Evolutionary conservation across 2,329 filamentous ascomycete genomes (phyloP).

Genomic region (Diaporthe batatas): DNA sequence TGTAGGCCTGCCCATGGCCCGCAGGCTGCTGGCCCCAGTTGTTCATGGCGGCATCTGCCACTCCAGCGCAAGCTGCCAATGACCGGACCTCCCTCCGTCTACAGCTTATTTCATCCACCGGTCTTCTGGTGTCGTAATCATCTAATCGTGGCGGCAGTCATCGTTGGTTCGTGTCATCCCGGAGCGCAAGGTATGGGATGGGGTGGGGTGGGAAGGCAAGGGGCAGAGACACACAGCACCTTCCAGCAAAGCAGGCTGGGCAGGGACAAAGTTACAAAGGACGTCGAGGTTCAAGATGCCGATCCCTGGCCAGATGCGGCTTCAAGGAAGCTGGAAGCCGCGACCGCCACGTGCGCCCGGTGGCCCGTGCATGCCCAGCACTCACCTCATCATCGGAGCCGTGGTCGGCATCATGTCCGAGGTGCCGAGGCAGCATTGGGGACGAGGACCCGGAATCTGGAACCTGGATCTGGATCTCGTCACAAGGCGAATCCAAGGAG

Average conservation of each 20-base stretch:
- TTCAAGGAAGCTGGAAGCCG: conserved; percentile 27
- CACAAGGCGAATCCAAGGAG: conserved; percentile 5
- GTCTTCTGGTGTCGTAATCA: conserved; percentile 7
- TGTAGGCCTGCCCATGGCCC: conserved; percentile 39
- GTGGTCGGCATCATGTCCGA: conserved; percentile 11
- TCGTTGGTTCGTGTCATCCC: conserved; percentile 2
- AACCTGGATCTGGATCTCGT: conserved; percentile 11
- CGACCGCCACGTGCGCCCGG: conserved; percentile 36
- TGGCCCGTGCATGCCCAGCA: conserved; percentile 25
- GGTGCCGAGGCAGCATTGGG: conserved; percentile 16
- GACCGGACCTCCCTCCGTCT: neutral
- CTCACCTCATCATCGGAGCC: conserved; percentile 13
- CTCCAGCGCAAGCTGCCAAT: conserved; percentile 24
- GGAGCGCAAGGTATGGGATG: conserved; percentile 1
- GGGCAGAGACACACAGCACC: conserved; percentile 12
- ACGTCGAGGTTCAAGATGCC: conserved; percentile 30
- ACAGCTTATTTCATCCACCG: conserved; percentile 7
- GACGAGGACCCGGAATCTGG: neutral
- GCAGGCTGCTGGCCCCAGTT: conserved; percentile 42
- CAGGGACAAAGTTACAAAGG: conserved; percentile 13
- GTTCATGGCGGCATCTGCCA: conserved; percentile 42
- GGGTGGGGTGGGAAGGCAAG: neutral
- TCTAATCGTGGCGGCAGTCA: conserved; percentile 13
- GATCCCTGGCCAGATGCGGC: conserved; percentile 28
- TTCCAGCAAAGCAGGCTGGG: neutral